These are phyloP conservation scores for Cornus kousa DNA, from an alignment of 148 eudicot species.

Conservation along the genomic window DNA sequence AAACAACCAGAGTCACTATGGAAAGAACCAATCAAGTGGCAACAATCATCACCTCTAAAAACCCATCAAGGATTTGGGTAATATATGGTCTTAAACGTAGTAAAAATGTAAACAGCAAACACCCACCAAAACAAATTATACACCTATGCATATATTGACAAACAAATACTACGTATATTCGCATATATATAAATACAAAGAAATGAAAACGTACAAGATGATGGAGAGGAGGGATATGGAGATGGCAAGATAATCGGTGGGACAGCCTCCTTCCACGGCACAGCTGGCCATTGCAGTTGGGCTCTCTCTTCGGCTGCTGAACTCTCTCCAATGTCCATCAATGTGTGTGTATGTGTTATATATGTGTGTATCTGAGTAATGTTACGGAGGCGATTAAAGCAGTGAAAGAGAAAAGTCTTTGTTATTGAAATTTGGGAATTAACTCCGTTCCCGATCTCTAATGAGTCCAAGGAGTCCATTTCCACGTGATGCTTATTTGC, in stretches of 20 bases:
- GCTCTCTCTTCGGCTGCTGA: neutral
- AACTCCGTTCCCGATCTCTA: neutral
- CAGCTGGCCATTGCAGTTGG: constrained; percentile 45
- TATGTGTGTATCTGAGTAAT: neutral
- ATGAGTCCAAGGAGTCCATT: neutral
- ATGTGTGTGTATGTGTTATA: neutral
- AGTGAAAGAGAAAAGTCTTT: neutral
- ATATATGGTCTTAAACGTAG: neutral
- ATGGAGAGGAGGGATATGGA: constrained; percentile 52
- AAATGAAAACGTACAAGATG: constrained; percentile 43
- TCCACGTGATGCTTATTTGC: neutral
- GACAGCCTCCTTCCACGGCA: constrained; percentile 71
- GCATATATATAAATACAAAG: neutral
- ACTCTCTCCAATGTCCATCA: neutral
- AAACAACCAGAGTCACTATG: neutral
- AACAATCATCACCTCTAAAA: neutral
- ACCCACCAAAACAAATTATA: neutral
- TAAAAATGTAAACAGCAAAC: neutral
- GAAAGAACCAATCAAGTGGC: neutral
- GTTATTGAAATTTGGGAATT: neutral
- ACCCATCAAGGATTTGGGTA: neutral
- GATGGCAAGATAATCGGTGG: constrained; percentile 72
- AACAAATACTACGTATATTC: neutral
- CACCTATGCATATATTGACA: neutral
- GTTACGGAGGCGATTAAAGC: too few relatives aligned